Conservation (phyloP, 2,329 filamentous ascomycete species). For the Hirsutella minnesotensis region DNA sequence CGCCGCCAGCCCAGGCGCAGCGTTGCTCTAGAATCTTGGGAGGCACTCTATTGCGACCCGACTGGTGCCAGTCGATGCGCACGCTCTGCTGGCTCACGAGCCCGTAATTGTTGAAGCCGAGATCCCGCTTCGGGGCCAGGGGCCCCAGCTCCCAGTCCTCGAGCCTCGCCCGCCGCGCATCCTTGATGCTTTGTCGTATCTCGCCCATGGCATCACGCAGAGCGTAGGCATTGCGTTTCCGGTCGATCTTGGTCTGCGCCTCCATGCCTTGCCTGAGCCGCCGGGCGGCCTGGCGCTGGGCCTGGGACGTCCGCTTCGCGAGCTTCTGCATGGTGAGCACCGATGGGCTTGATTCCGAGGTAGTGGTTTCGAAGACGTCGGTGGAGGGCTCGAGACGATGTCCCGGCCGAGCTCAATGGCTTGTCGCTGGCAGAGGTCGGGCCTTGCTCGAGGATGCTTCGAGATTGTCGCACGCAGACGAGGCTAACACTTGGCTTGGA, state of each 20-base stretch:
- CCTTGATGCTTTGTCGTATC: constrained; percentile 21
- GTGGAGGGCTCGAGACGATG: too few species aligned
- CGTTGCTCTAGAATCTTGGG: constrained; percentile 27
- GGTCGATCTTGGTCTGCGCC: constrained; percentile 15
- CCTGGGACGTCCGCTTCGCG: constrained; percentile 52
- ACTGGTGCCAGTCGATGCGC: constrained; percentile 23
- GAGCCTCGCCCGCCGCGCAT: constrained; percentile 39
- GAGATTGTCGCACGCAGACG: too few species aligned
- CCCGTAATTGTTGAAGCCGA: constrained; percentile 52
- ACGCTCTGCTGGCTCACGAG: constrained; percentile 29
- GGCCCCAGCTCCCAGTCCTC: constrained; percentile 74
- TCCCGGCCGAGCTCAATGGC: too few species aligned
- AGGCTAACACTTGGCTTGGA: too few species aligned
- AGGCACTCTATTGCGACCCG: constrained; percentile 15
- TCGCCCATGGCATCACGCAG: constrained; percentile 18
- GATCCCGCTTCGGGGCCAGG: constrained; percentile 64
- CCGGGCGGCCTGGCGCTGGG: constrained; percentile 50
- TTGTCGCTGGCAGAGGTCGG: too few species aligned
- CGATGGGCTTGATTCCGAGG: too few species aligned
- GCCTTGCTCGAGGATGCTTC: too few species aligned
- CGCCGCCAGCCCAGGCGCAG: constrained; percentile 43
- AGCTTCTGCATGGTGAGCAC: constrained; percentile 66
- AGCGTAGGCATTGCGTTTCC: constrained; percentile 18
- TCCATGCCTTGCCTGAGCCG: constrained; percentile 28
- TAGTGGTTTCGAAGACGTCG: too few species aligned